Evolutionary conservation across 306 rosid genomes (phyloP).

Genomic region (Gleditsia sinensis): DNA sequence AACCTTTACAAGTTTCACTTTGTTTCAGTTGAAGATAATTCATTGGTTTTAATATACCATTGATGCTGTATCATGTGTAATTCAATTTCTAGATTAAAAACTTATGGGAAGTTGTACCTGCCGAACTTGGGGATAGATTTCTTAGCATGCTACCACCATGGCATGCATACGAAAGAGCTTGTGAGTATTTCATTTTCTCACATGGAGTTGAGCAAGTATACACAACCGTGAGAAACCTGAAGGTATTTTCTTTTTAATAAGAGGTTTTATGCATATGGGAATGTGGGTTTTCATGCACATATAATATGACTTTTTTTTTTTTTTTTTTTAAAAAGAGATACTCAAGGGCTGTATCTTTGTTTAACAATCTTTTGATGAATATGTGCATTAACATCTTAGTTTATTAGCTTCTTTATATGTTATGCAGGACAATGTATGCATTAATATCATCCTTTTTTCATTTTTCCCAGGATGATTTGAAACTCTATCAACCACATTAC

Average conservation of each 20-base stretch:
- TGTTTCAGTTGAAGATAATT: constrained; percentile 25
- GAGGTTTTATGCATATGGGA: constrained; percentile 12
- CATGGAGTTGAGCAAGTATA: constrained; percentile 79
- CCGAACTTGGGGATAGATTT: constrained; percentile 80
- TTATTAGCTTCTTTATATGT: constrained; percentile 21
- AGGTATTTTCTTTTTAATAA: constrained; percentile 55
- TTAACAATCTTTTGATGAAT: neutral
- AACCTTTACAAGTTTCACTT: constrained; percentile 22
- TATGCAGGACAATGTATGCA: neutral
- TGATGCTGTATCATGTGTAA: constrained; percentile 11
- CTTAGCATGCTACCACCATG: constrained; percentile 95
- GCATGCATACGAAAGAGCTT: constrained; percentile 97
- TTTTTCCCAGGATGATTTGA: constrained; percentile 67
- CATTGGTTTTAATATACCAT: constrained; percentile 27
- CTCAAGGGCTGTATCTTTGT: neutral
- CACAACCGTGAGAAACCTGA: constrained; percentile 79
- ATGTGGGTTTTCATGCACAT: constrained; percentile 6
- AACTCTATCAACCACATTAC: constrained; percentile 69
- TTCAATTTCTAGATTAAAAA: constrained; percentile 61
- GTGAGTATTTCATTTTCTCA: constrained; percentile 84
- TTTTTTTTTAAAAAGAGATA: neutral
- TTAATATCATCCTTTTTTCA: constrained; percentile 22
- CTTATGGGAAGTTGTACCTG: constrained; percentile 76
- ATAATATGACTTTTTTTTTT: constrained; percentile 10
- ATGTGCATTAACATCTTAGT: neutral